These are phyloP conservation scores for Keithomyces neogunnii DNA, from an alignment of 2,329 filamentous ascomycete species.

Conservation along the genomic window DNA sequence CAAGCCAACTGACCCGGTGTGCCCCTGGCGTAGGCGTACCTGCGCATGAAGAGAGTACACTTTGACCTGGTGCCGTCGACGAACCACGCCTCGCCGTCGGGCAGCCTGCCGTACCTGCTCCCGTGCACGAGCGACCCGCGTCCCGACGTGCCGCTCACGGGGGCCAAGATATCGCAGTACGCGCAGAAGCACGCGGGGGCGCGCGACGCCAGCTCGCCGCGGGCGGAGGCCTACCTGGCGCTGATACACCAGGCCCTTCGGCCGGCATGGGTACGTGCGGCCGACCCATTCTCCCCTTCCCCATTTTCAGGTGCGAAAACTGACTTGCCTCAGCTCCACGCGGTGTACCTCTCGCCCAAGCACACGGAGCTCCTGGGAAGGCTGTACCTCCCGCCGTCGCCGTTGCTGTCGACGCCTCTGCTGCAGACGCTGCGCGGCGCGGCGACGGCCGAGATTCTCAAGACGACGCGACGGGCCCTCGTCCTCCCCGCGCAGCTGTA, in stretches of 20 bases:
- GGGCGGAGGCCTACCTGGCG: constrained; percentile 68
- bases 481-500: constrained; percentile 31
- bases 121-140: constrained; percentile 31
- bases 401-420: constrained; percentile 55
- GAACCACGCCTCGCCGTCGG: constrained; percentile 88
- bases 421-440: constrained; percentile 61
- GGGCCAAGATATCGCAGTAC: constrained; percentile 59
- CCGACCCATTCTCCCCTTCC: too few species aligned
- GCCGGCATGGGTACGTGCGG: constrained; percentile 64
- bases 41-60: constrained; percentile 65
- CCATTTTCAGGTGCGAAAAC: background rate
- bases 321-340: constrained; percentile 52
- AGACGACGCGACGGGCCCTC: constrained; percentile 37
- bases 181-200: constrained; percentile 36
- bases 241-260: constrained; percentile 71
- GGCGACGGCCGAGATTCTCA: constrained; percentile 66
- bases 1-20: background rate
- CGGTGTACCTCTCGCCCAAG: constrained; percentile 64
- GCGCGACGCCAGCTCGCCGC: constrained; percentile 34
- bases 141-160: constrained; percentile 46
- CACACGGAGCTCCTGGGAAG: constrained; percentile 61
- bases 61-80: constrained; percentile 64
- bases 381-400: constrained; percentile 64
- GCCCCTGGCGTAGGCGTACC: constrained; percentile 54
- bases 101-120: constrained; percentile 80